Percentiles rank a stretch among this genome's conserved stretches.
Evolutionary conservation across 306 rosid genomes (phyloP).

Genomic region (Psophocarpus tetragonolobus): DNA sequence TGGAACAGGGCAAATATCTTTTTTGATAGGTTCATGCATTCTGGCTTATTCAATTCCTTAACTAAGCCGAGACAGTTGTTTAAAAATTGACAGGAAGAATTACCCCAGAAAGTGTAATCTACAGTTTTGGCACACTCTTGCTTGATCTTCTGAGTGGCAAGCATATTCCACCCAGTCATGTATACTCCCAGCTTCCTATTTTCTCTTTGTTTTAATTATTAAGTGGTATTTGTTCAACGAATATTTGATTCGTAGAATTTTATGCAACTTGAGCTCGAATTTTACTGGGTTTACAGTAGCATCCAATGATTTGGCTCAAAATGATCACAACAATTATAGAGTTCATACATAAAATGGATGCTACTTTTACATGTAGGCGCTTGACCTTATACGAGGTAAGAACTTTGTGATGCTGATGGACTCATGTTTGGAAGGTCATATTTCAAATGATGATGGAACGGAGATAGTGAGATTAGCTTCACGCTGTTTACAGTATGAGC

Average conservation of each 20-base stretch:
- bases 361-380: conserved; percentile 51
- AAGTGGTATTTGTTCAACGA: conserved; percentile 26
- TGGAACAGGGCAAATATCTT: background rate
- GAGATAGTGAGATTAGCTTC: conserved; percentile 70
- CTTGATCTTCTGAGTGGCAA: conserved; percentile 79
- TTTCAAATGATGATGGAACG: conserved; percentile 70
- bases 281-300: background rate
- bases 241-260: background rate
- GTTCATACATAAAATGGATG: background rate
- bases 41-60: background rate
- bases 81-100: conserved; percentile 59
- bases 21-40: background rate
- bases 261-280: conserved; percentile 3
- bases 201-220: conserved; percentile 20
- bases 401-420: conserved; percentile 62
- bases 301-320: conserved; percentile 2
- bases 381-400: conserved; percentile 62
- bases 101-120: conserved; percentile 66
- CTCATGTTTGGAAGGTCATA: conserved; percentile 64
- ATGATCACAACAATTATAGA: background rate
- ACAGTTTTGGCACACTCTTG: conserved; percentile 74
- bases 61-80: conserved; percentile 10
- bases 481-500: conserved; percentile 64
- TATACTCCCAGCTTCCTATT: conserved; percentile 29
- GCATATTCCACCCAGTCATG: conserved; percentile 79